Percentiles rank a stretch among this genome's conserved stretches.
These are phyloP conservation scores for Nicotiana rustica DNA, from an alignment of 305 asterid genomes.

Conservation along the genomic window DNA sequence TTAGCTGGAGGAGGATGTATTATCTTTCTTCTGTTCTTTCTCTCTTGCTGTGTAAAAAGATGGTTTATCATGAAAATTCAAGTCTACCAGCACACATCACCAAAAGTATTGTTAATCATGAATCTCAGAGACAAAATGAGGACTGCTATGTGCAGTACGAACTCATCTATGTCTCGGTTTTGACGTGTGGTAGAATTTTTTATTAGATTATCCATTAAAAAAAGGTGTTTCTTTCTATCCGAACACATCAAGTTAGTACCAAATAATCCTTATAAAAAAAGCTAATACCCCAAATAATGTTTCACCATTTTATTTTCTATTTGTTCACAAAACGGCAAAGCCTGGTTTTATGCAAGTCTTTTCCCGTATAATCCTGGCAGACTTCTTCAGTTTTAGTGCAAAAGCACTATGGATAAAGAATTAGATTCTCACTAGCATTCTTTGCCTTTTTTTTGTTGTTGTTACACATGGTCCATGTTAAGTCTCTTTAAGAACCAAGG, in stretches of 20 bases:
- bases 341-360: background rate
- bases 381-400: constrained; percentile 18
- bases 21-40: background rate
- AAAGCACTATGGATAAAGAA: background rate
- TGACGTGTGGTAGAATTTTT: background rate
- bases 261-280: background rate
- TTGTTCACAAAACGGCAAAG: background rate
- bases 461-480: background rate
- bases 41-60: constrained; percentile 3
- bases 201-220: background rate
- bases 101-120: constrained; percentile 19
- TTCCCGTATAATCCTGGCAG: constrained; percentile 7
- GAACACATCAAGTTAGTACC: constrained; percentile 2
- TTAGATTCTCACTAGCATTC: constrained; percentile 8
- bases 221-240: background rate
- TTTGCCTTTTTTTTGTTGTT: background rate
- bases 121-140: background rate
- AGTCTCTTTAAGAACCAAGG: constrained; percentile 9
- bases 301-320: background rate
- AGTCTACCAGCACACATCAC: background rate
- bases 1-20: constrained; percentile 16
- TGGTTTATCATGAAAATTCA: background rate
- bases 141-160: background rate
- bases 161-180: background rate
- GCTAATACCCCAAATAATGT: constrained; percentile 6